Evolutionary conservation across 75 land plant species (phyloP), one percentile per base, ranked within the genome.

Genomic region (Cupressus sempervirens): DNA sequence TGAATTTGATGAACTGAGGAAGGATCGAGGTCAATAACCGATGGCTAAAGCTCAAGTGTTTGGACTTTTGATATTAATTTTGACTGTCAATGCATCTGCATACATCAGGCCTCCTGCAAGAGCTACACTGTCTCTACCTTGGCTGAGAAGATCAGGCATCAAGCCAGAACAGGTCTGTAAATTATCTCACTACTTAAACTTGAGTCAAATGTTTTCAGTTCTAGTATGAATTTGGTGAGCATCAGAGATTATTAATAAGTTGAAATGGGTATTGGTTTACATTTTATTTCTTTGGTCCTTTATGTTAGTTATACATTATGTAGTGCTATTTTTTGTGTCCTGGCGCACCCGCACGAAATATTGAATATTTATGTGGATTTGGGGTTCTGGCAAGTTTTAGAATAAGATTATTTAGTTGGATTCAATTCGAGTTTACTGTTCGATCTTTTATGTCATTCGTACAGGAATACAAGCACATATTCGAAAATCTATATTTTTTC

Each of bases 41-140:
- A 79, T 79, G 81, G 34, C 38, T 35, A 43, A 30, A 13, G 26
- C 80, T 29, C 46, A 62, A 12, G 26, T 80, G n/a, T 26, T 85
- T 10, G 10, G 84, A 83, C 26, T 83, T n/a, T n/a, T 84, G 35
- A 36, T 62, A 2, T 38, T 83, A 1, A 41, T 76, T 58, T 76
- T 62, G 34, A 35, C 45, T 29, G 76, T 7, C 40, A 43, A 65
- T 72, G 43, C 38, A 18, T 83, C 84, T 12, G 90, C 88, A 11
- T 92, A 92, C 74, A 84, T 87, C 30, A 84, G 93, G 7, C 91
- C 91, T 0, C 73, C 30, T 54, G 89, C 90, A 41, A 84, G 93
- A 5, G 58, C 82, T 34, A 67, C 88, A 10, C 87, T 90, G 4
- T 75, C 82, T 40, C 82, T 92, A n/a, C 89, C 90, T 34, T 90